Conservation (phyloP, 805 yeast genomes). For the Torulaspora franciscae region DNA sequence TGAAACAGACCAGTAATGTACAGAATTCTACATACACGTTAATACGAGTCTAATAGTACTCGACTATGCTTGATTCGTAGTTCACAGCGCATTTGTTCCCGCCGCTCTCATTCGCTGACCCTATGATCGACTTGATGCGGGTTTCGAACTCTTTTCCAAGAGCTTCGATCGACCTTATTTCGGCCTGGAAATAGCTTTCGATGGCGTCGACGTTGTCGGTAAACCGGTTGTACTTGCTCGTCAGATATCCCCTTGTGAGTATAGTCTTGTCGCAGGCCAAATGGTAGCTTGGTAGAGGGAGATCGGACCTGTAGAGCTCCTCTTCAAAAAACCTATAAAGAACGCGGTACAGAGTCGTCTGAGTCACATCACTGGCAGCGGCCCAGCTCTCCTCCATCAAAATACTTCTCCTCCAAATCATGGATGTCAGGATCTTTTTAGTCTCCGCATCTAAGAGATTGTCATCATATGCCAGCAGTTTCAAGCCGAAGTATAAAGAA, state of each 20-base stretch:
- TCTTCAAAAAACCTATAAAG: slow-evolving; percentile 37
- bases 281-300: slow-evolving; percentile 32
- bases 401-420: slow-evolving; percentile 59
- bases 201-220: slow-evolving; percentile 10
- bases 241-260: slow-evolving; percentile 17
- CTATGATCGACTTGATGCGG: slow-evolving; percentile 35
- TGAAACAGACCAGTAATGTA: slow-evolving; percentile 30
- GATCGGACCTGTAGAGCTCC: slow-evolving; percentile 25
- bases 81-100: slow-evolving; percentile 37
- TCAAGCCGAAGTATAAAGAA: slow-evolving; percentile 45
- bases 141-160: slow-evolving; percentile 23
- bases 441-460: slow-evolving; percentile 31
- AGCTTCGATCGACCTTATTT: slow-evolving; percentile 14
- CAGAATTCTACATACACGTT: background rate
- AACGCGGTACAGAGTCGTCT: slow-evolving; percentile 45
- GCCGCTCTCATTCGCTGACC: slow-evolving; percentile 37
- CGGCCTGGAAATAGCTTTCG: slow-evolving; percentile 13
- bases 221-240: slow-evolving; percentile 14
- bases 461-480: slow-evolving; percentile 42
- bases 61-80: slow-evolving; percentile 36
- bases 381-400: slow-evolving; percentile 48
- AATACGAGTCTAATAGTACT: slow-evolving; percentile 19
- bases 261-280: slow-evolving; percentile 15
- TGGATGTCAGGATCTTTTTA: slow-evolving; percentile 32
- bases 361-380: slow-evolving; percentile 41